phyloP scores from a whole-genome alignment of 345 rosid species.

The Lenwebbia sp. region DNA sequence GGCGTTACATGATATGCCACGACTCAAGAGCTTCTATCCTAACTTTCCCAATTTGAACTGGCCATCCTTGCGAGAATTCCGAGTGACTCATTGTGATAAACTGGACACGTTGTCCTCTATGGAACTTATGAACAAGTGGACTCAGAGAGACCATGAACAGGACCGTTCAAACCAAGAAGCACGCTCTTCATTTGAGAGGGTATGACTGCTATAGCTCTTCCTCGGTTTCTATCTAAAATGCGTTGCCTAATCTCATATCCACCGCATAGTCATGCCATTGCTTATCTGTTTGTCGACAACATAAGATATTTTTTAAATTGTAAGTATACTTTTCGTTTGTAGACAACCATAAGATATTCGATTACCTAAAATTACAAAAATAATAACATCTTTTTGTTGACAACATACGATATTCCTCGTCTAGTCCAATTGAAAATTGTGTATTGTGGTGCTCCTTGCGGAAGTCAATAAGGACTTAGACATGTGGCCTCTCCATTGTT shows the following conservation, averaged over 20 bases:
- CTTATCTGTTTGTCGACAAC: accelerated
- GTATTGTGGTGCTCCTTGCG: background rate
- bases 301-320: background rate
- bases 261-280: background rate
- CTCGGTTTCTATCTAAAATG: background rate
- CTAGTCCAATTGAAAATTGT: background rate
- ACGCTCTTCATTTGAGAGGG: background rate
- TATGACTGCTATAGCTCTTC: background rate
- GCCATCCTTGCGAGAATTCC: background rate
- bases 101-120: accelerated
- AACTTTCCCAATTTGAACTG: background rate
- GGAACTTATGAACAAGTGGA: background rate
- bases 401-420: background rate
- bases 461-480: background rate
- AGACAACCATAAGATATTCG: background rate
- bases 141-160: accelerated
- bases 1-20: background rate
- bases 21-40: background rate
- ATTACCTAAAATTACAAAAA: background rate
- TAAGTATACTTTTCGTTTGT: background rate
- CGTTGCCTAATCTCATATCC: background rate
- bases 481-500: background rate
- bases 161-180: background rate
- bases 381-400: background rate
- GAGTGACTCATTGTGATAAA: background rate